Conservation (phyloP, 257 asterid genomes). For the Euphrasia confusa region DNA sequence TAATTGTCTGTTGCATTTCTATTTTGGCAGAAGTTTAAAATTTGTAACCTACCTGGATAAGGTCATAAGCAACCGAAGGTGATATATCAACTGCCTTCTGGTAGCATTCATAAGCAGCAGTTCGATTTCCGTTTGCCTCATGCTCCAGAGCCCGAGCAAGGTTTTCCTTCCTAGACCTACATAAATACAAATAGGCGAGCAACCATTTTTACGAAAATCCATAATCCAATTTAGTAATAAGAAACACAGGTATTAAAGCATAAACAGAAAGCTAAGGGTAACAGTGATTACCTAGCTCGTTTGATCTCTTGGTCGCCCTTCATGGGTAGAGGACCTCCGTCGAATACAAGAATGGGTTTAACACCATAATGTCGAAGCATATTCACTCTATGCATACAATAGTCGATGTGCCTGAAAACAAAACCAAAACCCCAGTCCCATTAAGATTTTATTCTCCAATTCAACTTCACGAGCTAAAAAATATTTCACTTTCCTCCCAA, state of each 20-base stretch:
- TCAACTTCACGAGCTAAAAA: slow-evolving; percentile 7
- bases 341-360: slow-evolving; percentile 87
- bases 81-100: slow-evolving; percentile 98
- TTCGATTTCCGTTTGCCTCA: slow-evolving; percentile 75
- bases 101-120: slow-evolving; percentile 90
- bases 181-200: background rate
- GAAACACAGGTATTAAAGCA: background rate
- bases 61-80: slow-evolving; percentile 86
- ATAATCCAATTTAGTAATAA: background rate
- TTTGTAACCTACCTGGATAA: slow-evolving; percentile 66
- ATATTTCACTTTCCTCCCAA: background rate
- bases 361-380: slow-evolving; percentile 78
- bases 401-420: slow-evolving; percentile 70
- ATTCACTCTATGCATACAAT: slow-evolving; percentile 95
- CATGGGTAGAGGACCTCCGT: slow-evolving; percentile 94
- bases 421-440: slow-evolving; percentile 4
- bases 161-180: slow-evolving; percentile 82
- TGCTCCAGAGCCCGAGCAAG: slow-evolving; percentile 90
- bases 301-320: slow-evolving; percentile 86
- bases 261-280: background rate
- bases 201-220: background rate
- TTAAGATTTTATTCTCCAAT: slow-evolving; percentile 1
- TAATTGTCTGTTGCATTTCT: background rate
- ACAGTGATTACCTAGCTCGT: slow-evolving; percentile 61
- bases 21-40: slow-evolving; percentile 3